Percentiles rank a stretch among this genome's conserved stretches.
These are phyloP conservation scores for Rhododendron ovatum DNA, from an alignment of 148 eudicot species.

Conservation along the genomic window DNA sequence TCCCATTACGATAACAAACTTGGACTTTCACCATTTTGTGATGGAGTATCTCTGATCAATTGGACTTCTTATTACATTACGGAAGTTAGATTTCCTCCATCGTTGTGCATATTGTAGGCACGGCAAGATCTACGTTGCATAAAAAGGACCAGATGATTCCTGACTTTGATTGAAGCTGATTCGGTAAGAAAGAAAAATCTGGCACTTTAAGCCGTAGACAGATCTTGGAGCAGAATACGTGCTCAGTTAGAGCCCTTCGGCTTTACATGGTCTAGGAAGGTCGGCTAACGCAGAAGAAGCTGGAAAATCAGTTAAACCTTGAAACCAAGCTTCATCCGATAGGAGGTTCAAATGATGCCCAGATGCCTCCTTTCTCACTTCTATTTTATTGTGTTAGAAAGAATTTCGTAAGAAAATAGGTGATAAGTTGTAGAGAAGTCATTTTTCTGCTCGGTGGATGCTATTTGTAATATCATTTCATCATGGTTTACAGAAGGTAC, in stretches of 20 bases:
- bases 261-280: conserved; percentile 30
- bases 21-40: background rate
- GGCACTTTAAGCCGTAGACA: conserved; percentile 15
- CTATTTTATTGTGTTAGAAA: background rate
- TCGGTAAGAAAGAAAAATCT: conserved; percentile 16
- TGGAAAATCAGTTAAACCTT: conserved; percentile 30
- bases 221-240: conserved; percentile 26
- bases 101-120: conserved; percentile 7
- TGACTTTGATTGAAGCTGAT: conserved; percentile 7
- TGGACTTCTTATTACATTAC: background rate
- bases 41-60: background rate
- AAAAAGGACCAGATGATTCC: conserved; percentile 12
- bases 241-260: conserved; percentile 24
- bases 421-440: background rate
- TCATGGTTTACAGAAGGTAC: background rate
- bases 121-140: conserved; percentile 13
- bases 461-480: background rate
- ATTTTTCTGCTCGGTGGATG: background rate
- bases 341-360: conserved; percentile 23
- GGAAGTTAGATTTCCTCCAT: background rate
- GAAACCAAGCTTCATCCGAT: conserved; percentile 27
- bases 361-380: background rate
- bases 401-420: background rate
- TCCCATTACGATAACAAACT: too few relatives aligned
- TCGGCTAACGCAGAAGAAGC: conserved; percentile 24